phyloP scores from a whole-genome alignment of 129 eudicot genomes.

The Glebionis coronaria region DNA sequence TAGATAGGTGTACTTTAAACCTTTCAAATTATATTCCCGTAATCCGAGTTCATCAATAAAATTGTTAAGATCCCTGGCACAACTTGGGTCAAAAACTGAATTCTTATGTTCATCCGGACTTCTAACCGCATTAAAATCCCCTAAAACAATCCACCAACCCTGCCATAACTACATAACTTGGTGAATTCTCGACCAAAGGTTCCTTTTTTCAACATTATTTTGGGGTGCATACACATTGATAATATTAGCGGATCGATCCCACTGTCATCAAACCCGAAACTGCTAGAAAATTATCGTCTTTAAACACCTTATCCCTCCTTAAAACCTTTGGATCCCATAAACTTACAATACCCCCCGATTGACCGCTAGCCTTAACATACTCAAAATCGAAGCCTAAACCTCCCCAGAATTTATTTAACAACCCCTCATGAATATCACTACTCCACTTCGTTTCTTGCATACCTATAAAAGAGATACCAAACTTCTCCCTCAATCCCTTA shows the following conservation, averaged over 20 bases:
- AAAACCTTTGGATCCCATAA: background rate
- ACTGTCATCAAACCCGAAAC: background rate
- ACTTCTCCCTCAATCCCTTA: too few species aligned
- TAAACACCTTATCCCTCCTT: background rate
- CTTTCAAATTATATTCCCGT: background rate
- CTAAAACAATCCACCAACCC: background rate
- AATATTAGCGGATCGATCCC: background rate
- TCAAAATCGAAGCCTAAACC: background rate
- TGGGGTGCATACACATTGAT: background rate
- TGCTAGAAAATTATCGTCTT: background rate
- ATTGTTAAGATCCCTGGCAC: too few species aligned
- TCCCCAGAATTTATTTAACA: background rate
- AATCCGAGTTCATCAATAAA: background rate
- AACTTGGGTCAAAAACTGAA: too few species aligned
- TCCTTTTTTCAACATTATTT: background rate
- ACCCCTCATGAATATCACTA: background rate
- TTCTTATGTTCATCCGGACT: too few species aligned
- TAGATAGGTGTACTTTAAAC: background rate
- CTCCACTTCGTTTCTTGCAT: background rate
- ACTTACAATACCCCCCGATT: background rate
- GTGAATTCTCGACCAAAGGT: background rate
- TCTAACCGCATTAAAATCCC: too few species aligned
- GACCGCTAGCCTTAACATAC: background rate
- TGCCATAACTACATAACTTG: background rate
- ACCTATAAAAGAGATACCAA: too few species aligned